phyloP scores from a whole-genome alignment of 306 rosid genomes.

The Fragaria iinumae region DNA sequence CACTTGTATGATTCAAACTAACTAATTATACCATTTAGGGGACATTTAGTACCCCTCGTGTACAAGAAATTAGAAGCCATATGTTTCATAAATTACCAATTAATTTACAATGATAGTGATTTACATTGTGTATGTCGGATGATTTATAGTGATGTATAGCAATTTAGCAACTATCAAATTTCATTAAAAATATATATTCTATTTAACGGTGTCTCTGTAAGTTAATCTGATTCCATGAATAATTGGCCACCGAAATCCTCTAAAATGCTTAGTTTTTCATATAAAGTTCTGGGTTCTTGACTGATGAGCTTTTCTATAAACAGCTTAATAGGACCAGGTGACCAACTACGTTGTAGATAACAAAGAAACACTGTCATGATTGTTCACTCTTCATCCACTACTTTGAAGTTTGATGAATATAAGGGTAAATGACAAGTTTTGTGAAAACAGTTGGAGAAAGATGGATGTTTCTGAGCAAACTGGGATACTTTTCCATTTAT shows the following conservation, averaged over 20 bases:
- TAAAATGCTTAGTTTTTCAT: no score
- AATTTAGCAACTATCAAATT: no score
- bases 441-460: background rate
- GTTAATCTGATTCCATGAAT: background rate
- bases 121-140: no score
- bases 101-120: background rate
- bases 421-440: background rate
- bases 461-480: background rate
- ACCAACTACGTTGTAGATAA: background rate
- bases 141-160: no score
- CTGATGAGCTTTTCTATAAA: background rate
- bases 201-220: background rate
- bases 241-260: background rate
- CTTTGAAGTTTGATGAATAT: background rate
- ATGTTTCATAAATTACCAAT: background rate
- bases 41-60: slow-evolving; percentile 38
- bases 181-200: background rate
- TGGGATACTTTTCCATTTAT: background rate
- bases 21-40: slow-evolving; percentile 32
- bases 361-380: background rate
- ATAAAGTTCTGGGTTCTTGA: background rate
- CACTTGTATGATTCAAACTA: slow-evolving; percentile 7
- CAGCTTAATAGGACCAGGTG: background rate
- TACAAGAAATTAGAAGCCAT: slow-evolving; percentile 16
- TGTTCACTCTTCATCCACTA: background rate